Percentiles rank a stretch among this genome's conserved stretches.
Conservation (phyloP, 2,329 filamentous ascomycete species). For the Sporothrix pallida region DNA sequence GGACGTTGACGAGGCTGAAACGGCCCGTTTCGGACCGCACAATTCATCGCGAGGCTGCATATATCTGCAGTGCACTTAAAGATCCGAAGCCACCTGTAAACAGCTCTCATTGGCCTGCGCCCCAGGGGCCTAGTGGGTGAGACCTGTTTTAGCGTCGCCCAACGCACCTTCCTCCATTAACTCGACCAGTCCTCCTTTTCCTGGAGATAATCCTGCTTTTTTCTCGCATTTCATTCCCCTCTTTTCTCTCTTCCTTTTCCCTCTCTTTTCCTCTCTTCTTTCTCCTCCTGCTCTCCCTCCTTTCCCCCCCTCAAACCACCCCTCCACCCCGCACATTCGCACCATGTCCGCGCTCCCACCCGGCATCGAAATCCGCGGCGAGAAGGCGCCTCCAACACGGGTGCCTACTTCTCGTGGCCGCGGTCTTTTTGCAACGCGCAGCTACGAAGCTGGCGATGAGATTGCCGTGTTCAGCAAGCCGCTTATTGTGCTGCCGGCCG, state of each 20-base stretch:
- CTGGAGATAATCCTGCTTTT: neutral
- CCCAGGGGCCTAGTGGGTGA: slow-evolving; percentile 16
- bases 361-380: slow-evolving; percentile 39
- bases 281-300: neutral
- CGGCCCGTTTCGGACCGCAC: neutral
- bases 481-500: slow-evolving; percentile 56
- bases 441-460: slow-evolving; percentile 53
- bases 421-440: slow-evolving; percentile 51
- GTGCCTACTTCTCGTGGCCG: slow-evolving; percentile 43
- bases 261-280: neutral
- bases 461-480: slow-evolving; percentile 55
- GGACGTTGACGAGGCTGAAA: slow-evolving; percentile 19
- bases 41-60: neutral
- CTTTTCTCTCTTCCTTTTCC: neutral
- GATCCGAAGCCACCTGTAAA: neutral
- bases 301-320: neutral
- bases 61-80: neutral
- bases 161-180: too few relatives aligned
- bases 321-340: neutral
- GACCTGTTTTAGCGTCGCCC: neutral
- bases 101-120: neutral
- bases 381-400: slow-evolving; percentile 15
- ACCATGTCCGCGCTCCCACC: slow-evolving; percentile 32
- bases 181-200: neutral
- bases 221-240: neutral